A percentile compares a stretch with the other conserved stretches of the same genome.
Evolutionary conservation across 2,329 filamentous ascomycete species (phyloP).

Genomic region (Aureobasidium sp.): DNA sequence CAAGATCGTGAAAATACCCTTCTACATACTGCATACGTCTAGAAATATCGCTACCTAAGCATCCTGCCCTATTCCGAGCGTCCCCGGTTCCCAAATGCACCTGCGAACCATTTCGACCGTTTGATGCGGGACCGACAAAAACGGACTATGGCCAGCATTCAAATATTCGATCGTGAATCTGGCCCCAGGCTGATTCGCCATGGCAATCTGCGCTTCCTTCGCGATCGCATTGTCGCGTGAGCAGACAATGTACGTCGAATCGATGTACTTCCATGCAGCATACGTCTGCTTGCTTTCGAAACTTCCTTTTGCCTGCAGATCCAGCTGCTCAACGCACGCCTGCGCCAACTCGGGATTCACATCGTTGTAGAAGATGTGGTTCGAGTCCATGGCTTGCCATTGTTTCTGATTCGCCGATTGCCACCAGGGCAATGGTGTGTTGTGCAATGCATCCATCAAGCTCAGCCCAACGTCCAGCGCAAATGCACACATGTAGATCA

Average conservation of each 20-base stretch:
- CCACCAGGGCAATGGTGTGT: slow-evolving; percentile 14
- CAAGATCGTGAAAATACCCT: background rate
- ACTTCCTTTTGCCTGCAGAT: slow-evolving; percentile 25
- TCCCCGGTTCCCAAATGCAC: slow-evolving; percentile 15
- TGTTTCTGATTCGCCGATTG: slow-evolving; percentile 1
- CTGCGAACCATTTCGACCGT: slow-evolving; percentile 18
- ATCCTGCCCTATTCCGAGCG: background rate
- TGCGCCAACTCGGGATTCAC: slow-evolving; percentile 22
- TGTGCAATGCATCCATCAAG: slow-evolving; percentile 19
- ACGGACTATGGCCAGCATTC: slow-evolving; percentile 24
- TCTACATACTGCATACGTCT: background rate
- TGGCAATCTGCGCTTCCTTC: slow-evolving; percentile 29
- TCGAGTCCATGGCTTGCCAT: slow-evolving; percentile 7
- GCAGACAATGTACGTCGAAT: slow-evolving; percentile 37
- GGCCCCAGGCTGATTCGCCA: slow-evolving; percentile 25
- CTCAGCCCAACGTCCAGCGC: slow-evolving; percentile 19
- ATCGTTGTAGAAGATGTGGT: slow-evolving; percentile 32
- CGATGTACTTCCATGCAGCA: slow-evolving; percentile 34
- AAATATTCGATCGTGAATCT: slow-evolving; percentile 20
- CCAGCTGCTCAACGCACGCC: slow-evolving; percentile 19
- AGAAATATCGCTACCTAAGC: background rate
- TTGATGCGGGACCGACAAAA: slow-evolving; percentile 22
- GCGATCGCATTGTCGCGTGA: slow-evolving; percentile 34
- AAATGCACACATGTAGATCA: slow-evolving; percentile 25
- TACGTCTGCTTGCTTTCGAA: slow-evolving; percentile 23